phyloP scores from a whole-genome alignment of 2,329 filamentous ascomycete genomes.

The Trichoderma asperellum region DNA sequence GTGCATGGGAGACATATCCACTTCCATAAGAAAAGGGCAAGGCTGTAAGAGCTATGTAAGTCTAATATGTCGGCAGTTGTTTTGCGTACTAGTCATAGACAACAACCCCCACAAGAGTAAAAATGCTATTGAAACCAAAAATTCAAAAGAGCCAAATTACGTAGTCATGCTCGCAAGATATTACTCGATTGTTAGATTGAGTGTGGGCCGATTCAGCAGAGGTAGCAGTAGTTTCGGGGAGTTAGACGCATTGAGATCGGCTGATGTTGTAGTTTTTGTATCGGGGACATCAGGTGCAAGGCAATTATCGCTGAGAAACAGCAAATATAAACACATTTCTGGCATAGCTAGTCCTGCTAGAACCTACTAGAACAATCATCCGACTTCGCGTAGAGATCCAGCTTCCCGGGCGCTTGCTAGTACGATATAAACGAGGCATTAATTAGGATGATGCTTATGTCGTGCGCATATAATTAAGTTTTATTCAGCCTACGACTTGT shows the following conservation, averaged over 20 bases:
- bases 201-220: not conserved
- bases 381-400: not conserved
- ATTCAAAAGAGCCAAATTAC: not conserved
- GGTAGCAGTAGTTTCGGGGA: not conserved
- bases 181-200: not conserved
- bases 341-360: not conserved
- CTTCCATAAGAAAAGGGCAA: not conserved
- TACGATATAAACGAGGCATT: not conserved
- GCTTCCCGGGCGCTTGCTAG: not conserved
- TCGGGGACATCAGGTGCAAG: not conserved
- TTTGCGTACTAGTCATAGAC: not conserved
- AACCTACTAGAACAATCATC: not conserved
- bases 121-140: not conserved
- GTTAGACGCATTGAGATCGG: not conserved
- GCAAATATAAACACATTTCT: not conserved
- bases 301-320: not conserved
- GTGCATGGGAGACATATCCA: not conserved
- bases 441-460: not conserved
- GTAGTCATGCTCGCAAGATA: not conserved
- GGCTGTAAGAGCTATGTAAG: not conserved
- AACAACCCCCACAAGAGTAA: not conserved
- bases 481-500: not conserved
- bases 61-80: conserved; percentile 11
- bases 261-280: not conserved
- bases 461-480: not conserved